These are phyloP conservation scores for Ceratocystis cacaofunesta DNA, from an alignment of 2,329 filamentous ascomycete genomes.

Conservation along the genomic window DNA sequence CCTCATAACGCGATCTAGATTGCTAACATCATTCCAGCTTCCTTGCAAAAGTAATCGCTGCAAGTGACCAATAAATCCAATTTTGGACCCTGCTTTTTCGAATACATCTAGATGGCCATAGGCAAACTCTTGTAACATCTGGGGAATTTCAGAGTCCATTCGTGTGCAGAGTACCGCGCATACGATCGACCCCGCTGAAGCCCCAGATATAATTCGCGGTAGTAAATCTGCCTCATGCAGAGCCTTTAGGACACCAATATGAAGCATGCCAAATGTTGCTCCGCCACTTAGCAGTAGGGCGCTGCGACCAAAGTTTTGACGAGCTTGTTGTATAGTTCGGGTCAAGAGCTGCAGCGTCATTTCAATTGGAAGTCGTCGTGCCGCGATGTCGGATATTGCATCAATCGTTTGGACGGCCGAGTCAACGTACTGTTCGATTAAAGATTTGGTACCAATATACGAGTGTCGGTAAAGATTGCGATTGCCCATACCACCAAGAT, in stretches of 20 bases:
- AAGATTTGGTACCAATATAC: constrained; percentile 68
- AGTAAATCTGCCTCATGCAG: constrained; percentile 61
- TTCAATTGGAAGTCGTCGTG: constrained; percentile 33
- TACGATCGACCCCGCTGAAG: constrained; percentile 77
- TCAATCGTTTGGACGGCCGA: constrained; percentile 62
- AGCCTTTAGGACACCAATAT: constrained; percentile 74
- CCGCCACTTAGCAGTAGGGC: constrained; percentile 73
- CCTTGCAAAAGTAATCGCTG: constrained; percentile 66
- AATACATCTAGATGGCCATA: constrained; percentile 74
- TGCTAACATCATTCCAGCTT: constrained; percentile 69
- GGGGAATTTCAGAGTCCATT: constrained; percentile 63
- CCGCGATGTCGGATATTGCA: constrained; percentile 49
- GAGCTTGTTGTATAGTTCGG: constrained; percentile 54
- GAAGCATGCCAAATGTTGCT: constrained; percentile 81
- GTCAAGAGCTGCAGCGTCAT: constrained; percentile 45
- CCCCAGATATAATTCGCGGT: constrained; percentile 74
- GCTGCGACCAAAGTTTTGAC: constrained; percentile 73
- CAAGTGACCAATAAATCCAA: constrained; percentile 49
- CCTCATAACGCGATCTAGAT: constrained; percentile 70
- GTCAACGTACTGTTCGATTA: constrained; percentile 78
- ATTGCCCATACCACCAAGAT: constrained; percentile 76
- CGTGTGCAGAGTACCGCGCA: constrained; percentile 64
- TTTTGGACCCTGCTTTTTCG: constrained; percentile 35
- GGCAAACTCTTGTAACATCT: constrained; percentile 53
- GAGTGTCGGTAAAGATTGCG: constrained; percentile 69